Base-by-base conservation (phyloP, 2,329 filamentous ascomycete species). In the Venturiaceae sp. region DNA sequence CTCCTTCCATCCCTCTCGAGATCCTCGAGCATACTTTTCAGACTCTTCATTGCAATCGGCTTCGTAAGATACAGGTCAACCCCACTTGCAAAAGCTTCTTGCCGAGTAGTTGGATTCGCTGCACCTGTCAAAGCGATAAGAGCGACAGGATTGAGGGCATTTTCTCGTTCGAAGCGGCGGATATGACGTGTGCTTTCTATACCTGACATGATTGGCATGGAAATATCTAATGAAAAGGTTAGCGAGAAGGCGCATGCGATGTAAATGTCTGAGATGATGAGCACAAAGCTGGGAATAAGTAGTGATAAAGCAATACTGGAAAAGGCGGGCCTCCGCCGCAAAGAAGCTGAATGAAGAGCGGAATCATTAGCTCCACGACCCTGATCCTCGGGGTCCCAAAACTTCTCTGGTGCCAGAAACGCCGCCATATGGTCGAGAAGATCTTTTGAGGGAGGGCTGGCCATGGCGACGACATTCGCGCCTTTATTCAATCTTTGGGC, bases 171-270 rank as follows among this genome's bases (percentile, higher is more conserved):
- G 54, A 65, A 57, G 5, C 61, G 61, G 37, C 76, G 73, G 54
- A 78, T 78, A 8, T 67, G 66, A n/a, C 67, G 65, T 0, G 76
- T 78, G 11, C 76, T 74, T 37, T 69, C 67, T 55, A 78, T 65
- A 1, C 76, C 76, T 62, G 83, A 75, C 62, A 83, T 76, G 5
- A 82, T 69, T 0, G 80, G 80, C 80, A 83, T 83, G 66, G 73
- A 77, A 7, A 82, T 75, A 62, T 83, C 50, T 53, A 19, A 13
- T 13, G 6, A 5, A 36, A 5, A 21, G 5, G 44, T 47, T 30
- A 47, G 44, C 14, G 2, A 26, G 26, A 16, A 1, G 11, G 3
- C 5, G n/a, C n/a, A n/a, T n/a, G n/a, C n/a, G n/a, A n/a, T n/a
- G n/a, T n/a, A n/a, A n/a, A n/a, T n/a, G n/a, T n/a, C n/a, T n/a